Evolutionary conservation across 306 rosid species (phyloP).

Genomic region (Vicia villosa): DNA sequence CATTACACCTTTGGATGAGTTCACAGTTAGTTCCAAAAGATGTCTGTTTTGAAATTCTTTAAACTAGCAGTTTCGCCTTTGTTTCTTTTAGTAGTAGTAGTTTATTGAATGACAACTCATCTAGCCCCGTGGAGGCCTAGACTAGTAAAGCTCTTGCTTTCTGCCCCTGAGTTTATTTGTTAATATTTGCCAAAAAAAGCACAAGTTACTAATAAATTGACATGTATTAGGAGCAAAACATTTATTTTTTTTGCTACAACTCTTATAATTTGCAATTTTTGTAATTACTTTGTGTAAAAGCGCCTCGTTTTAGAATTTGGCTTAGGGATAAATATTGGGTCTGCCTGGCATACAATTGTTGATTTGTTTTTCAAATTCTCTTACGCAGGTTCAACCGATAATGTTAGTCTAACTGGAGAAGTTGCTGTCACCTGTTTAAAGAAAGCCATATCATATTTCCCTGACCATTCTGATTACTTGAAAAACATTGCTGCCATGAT

Average conservation of each 20-base stretch:
- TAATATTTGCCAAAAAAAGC: neutral
- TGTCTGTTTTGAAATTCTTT: neutral
- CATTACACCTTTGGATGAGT: neutral
- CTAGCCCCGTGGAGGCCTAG: neutral
- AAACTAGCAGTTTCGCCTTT: neutral
- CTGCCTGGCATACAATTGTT: neutral
- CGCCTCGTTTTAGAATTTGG: neutral
- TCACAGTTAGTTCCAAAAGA: neutral
- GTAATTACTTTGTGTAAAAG: neutral
- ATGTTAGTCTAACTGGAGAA: slow-evolving; percentile 49
- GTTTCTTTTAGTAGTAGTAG: neutral
- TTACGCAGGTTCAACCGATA: slow-evolving; percentile 65
- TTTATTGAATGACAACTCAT: neutral
- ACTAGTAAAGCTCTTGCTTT: neutral
- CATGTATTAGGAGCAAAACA: neutral
- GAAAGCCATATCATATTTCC: slow-evolving; percentile 48
- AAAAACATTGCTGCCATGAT: slow-evolving; percentile 57
- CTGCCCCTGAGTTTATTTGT: neutral
- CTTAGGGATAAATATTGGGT: neutral
- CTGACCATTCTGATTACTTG: slow-evolving; percentile 42
- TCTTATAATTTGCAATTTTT: neutral
- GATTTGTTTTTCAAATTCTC: slow-evolving; percentile 13
- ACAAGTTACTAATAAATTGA: neutral
- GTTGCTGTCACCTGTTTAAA: slow-evolving; percentile 68
- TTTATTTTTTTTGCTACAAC: neutral